These are phyloP conservation scores for Arabidopsis lyrata DNA, from an alignment of 441 rosid genomes.

Conservation along the genomic window DNA sequence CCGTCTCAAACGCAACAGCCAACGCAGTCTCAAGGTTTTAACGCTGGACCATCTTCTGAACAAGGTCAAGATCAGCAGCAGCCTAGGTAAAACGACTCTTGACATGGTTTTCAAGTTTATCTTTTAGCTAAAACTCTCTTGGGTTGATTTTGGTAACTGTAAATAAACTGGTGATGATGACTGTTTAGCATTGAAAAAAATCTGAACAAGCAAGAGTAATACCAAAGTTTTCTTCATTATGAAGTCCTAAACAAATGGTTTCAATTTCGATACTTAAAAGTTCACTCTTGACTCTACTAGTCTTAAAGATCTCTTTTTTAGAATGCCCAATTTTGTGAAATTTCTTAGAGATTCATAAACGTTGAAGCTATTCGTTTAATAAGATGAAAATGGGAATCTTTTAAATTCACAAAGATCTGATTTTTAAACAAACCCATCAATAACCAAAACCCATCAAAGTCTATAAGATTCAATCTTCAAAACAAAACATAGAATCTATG, in stretches of 20 bases:
- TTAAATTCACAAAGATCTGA: no score
- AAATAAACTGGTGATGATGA: not conserved
- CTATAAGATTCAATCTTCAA: no score
- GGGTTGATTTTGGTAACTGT: not conserved
- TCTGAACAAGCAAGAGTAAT: no score
- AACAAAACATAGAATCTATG: no score
- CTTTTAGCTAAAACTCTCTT: not conserved
- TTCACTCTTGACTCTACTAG: not conserved
- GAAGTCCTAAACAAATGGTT: no score
- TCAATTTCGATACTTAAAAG: not conserved
- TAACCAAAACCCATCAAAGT: no score
- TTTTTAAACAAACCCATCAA: no score
- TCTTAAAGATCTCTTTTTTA: not conserved
- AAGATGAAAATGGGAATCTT: no score
- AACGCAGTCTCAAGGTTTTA: not conserved
- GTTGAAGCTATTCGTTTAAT: no score
- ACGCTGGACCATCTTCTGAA: constrained; percentile 1
- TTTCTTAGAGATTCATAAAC: not conserved
- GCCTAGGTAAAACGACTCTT: constrained; percentile 11
- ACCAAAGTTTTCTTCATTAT: not conserved
- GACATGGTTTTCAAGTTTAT: not conserved
- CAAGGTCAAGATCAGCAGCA: constrained; percentile 1
- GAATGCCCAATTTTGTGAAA: not conserved
- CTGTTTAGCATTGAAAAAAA: not conserved
- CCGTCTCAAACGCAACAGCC: not conserved